Evolutionary conservation across 2,329 filamentous ascomycete genomes (phyloP), one percentile per base, ranked within the genome.

Genomic region (Apiospora saccharicola): DNA sequence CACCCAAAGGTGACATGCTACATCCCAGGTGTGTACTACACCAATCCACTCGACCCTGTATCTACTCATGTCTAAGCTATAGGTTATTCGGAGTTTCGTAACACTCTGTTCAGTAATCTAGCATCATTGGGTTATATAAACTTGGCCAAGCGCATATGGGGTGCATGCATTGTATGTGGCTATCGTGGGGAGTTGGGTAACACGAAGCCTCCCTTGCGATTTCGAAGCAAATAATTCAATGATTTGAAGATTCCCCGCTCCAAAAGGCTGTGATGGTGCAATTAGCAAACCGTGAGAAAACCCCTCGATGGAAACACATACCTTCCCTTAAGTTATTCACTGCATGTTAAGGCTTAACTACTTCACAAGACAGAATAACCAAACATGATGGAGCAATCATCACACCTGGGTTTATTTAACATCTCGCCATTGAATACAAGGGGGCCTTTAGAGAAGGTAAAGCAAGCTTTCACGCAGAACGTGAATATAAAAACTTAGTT

Each of bases 61-160:
- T 14, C 4, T 2, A 14, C 43, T 44, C 16, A 14, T 16, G 12
- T 4, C 4, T 8, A 57, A 30, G 4, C 16, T 8, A 16, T 13
- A 7, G 2, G 13, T 6, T 6, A 16, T 57, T 2, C 14, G 19
- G 14, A 19, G 13, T 8, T 8, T 1, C 3, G 14, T 16, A 0
- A 24, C 24, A 57, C 14, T 7, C 13, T 0, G 51, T 19, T 22
- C 10, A 34, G 12, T 22, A 34, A 57, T 57, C 26, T 13, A 34
- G 4, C 10, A 26, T 51, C 10, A 1, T 24, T 14, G 1, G 49
- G n/a, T 1, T 8, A 49, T 13, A 12, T 1, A 51, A 51, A 26
- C 10, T 3, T 51, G 5, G n/a, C 13, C 4, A 30, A 14, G 7
- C 13, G 1, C 19, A 1, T 34, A 34, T 22, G 51, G 51, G 26